Percentiles rank a stretch among this genome's conserved stretches.
phyloP scores from a whole-genome alignment of 2,329 filamentous ascomycete genomes.

The Trichoderma aggressivum region DNA sequence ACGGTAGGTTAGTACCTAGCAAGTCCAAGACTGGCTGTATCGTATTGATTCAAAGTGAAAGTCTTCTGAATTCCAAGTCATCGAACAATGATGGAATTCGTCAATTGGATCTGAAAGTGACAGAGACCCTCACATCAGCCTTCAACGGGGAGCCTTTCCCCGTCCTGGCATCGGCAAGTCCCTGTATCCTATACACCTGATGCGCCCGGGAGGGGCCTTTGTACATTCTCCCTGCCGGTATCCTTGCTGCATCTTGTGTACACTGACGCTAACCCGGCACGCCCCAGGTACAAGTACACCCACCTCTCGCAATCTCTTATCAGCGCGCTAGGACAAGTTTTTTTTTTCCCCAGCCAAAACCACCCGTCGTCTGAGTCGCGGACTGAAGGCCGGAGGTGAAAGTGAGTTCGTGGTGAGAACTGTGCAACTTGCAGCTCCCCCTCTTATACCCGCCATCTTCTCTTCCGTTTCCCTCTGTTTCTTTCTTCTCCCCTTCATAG shows the following conservation, averaged over 20 bases:
- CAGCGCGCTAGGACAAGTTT: constrained; percentile 4
- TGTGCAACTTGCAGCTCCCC: constrained; percentile 1
- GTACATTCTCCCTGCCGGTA: neutral
- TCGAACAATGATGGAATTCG: neutral
- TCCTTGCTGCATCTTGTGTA: neutral
- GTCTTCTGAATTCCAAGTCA: neutral
- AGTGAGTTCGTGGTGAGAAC: constrained; percentile 52
- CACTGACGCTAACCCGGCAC: neutral
- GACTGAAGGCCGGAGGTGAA: constrained; percentile 50
- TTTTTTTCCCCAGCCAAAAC: constrained; percentile 3
- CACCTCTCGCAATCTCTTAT: neutral
- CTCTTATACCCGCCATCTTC: neutral
- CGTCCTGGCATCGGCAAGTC: neutral
- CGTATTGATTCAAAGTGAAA: neutral
- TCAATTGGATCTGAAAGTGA: neutral
- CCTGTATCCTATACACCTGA: neutral
- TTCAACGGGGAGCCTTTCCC: neutral
- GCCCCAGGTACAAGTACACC: neutral
- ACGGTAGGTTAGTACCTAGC: neutral
- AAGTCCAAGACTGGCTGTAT: neutral
- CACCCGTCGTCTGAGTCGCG: constrained; percentile 22
- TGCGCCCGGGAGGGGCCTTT: neutral
- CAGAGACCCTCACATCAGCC: neutral
- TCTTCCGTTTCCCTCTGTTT: neutral
- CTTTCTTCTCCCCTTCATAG: neutral